phyloP scores from a whole-genome alignment of 805 yeast genomes.

The Scheffersomyces coipomensis region DNA sequence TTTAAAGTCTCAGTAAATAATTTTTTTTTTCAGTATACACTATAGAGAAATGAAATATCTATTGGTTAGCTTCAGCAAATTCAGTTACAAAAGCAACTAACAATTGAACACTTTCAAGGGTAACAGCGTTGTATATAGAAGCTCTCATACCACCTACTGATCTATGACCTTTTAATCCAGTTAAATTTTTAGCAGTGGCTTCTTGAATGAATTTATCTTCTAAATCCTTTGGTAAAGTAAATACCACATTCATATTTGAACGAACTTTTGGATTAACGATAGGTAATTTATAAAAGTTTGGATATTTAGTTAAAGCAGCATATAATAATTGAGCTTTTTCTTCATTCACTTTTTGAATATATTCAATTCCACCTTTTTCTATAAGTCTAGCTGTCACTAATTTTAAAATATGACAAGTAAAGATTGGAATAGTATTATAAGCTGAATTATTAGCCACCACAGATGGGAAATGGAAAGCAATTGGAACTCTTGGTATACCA shows the following conservation, averaged over 20 bases:
- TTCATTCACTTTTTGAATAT: constrained; percentile 56
- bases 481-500: constrained; percentile 79
- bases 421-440: constrained; percentile 93
- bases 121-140: constrained; percentile 86
- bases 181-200: constrained; percentile 58
- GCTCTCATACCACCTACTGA: constrained; percentile 97
- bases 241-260: constrained; percentile 91
- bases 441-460: constrained; percentile 88
- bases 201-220: constrained; percentile 70
- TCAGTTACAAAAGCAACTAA: constrained; percentile 57
- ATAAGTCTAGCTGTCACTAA: constrained; percentile 68
- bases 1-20: too few species aligned
- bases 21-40: too few species aligned
- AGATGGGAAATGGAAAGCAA: constrained; percentile 83
- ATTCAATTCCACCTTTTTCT: constrained; percentile 67
- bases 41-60: too few species aligned
- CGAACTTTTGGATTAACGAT: constrained; percentile 59
- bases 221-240: constrained; percentile 64
- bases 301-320: constrained; percentile 59
- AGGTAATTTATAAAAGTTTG: constrained; percentile 64
- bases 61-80: constrained; percentile 65
- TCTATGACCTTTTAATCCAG: constrained; percentile 92
- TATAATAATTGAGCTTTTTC: constrained; percentile 67
- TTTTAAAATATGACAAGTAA: constrained; percentile 83
- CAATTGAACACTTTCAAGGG: constrained; percentile 54